Evolutionary conservation across 306 rosid genomes (phyloP).

Genomic region (Crotalaria pallida): DNA sequence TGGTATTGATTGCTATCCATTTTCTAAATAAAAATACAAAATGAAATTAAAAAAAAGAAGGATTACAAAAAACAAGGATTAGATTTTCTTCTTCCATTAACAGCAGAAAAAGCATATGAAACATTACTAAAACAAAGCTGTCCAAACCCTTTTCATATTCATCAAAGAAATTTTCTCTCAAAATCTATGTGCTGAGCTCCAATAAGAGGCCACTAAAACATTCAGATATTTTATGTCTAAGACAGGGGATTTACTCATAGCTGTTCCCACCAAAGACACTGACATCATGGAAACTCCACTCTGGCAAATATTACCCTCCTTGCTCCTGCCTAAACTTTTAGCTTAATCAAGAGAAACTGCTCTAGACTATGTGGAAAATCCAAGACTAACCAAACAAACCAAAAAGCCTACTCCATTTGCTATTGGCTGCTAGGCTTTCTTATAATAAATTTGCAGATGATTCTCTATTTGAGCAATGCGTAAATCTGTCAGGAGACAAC

Average conservation of each 20-base stretch:
- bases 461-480: neutral
- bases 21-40: neutral
- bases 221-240: neutral
- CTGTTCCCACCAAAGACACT: conserved; percentile 1
- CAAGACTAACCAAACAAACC: neutral
- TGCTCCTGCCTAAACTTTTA: neutral
- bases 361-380: neutral
- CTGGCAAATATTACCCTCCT: neutral
- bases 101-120: neutral
- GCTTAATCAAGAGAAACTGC: neutral
- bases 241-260: neutral
- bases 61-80: neutral
- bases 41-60: neutral
- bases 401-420: neutral
- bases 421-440: conserved; percentile 1
- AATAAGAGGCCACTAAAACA: neutral
- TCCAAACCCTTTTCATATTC: neutral
- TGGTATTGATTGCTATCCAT: neutral
- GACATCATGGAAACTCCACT: neutral
- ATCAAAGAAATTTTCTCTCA: neutral
- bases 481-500: neutral
- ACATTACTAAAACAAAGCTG: neutral
- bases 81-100: neutral
- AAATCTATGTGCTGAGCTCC: neutral
- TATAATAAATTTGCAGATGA: neutral